Evolutionary conservation across 495 filamentous ascomycete genomes (phyloP).

Genomic region (Aspergillus baeticus): DNA sequence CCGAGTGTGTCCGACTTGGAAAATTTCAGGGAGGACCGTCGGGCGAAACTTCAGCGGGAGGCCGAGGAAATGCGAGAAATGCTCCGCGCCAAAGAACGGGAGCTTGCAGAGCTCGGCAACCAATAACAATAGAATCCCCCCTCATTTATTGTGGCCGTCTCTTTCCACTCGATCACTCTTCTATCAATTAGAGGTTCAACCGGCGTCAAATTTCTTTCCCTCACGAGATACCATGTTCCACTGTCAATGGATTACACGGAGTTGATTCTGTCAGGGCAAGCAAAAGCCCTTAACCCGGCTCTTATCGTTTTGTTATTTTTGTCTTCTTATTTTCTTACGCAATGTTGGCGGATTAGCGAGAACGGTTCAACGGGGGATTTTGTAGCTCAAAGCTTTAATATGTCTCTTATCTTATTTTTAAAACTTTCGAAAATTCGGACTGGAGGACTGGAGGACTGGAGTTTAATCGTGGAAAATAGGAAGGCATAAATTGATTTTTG

Average conservation of each 20-base stretch:
- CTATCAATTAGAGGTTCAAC: slow-evolving; percentile 13
- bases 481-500: background rate
- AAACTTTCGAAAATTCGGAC: too few species aligned
- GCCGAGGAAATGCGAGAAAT: slow-evolving; percentile 73
- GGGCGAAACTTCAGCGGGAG: slow-evolving; percentile 68
- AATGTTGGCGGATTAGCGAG: slow-evolving; percentile 22
- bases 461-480: slow-evolving; percentile 1
- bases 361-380: background rate
- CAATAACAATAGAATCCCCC: slow-evolving; percentile 13
- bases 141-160: background rate
- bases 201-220: slow-evolving; percentile 18
- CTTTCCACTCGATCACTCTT: slow-evolving; percentile 2
- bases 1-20: slow-evolving; percentile 51
- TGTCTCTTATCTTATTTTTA: too few species aligned
- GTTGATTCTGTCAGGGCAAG: slow-evolving; percentile 8
- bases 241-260: slow-evolving; percentile 15
- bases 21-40: slow-evolving; percentile 56
- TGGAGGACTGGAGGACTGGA: background rate
- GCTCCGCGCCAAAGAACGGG: slow-evolving; percentile 73
- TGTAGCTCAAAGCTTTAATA: background rate
- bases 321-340: slow-evolving; percentile 9
- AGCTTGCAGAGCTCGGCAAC: slow-evolving; percentile 65
- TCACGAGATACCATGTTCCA: slow-evolving; percentile 23
- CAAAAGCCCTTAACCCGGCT: slow-evolving; percentile 4
- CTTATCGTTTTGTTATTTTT: slow-evolving; percentile 7